Conservation (phyloP, 2,329 filamentous ascomycete genomes). For the Neobulgaria alba region DNA sequence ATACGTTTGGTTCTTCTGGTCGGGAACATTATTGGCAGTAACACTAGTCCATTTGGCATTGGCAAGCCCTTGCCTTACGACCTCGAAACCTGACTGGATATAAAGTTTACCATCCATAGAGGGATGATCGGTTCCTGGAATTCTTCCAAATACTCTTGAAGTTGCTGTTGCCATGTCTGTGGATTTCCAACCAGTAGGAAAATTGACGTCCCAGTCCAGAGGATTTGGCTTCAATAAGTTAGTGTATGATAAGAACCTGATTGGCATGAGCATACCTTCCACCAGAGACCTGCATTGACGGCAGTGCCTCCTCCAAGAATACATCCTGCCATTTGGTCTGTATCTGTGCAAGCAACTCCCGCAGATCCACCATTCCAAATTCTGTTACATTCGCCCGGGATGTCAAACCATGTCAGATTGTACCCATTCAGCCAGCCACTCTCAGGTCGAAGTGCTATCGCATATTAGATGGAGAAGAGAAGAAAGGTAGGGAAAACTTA, state of each 20-base stretch:
- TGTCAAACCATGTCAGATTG: constrained; percentile 61
- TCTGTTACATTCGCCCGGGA: constrained; percentile 63
- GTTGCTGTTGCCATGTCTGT: constrained; percentile 51
- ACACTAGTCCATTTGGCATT: constrained; percentile 55
- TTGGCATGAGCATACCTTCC: constrained; percentile 37
- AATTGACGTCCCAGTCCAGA: constrained; percentile 63
- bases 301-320: constrained; percentile 50
- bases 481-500: constrained; percentile 13
- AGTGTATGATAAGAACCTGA: constrained; percentile 4
- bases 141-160: constrained; percentile 56
- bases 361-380: constrained; percentile 36
- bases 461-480: constrained; percentile 1
- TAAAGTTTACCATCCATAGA: constrained; percentile 60
- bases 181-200: constrained; percentile 63
- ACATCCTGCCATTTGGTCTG: constrained; percentile 66
- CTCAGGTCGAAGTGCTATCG: constrained; percentile 18
- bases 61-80: constrained; percentile 50
- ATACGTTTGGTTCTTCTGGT: constrained; percentile 57
- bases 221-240: constrained; percentile 41
- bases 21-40: constrained; percentile 47
- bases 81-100: constrained; percentile 56
- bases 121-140: constrained; percentile 58
- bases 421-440: constrained; percentile 51
- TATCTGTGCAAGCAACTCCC: constrained; percentile 55
- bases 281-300: constrained; percentile 61